Conservation (phyloP, 495 filamentous ascomycete genomes). For the Neurospora pannonica region DNA sequence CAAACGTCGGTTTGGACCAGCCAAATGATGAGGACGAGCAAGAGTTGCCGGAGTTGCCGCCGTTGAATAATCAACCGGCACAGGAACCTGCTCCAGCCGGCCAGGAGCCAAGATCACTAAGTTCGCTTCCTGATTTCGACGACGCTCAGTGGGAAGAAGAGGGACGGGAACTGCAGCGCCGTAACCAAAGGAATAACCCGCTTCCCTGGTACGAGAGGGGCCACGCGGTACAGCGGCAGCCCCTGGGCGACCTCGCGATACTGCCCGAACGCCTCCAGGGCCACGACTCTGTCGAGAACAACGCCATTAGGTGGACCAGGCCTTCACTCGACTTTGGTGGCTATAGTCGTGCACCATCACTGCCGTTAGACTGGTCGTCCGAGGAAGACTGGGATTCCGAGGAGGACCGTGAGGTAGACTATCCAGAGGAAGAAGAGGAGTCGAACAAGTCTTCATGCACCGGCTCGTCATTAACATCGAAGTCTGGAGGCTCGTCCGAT, state of each 20-base stretch:
- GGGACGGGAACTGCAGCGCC: background rate
- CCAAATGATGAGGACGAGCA: background rate
- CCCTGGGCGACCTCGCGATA: background rate
- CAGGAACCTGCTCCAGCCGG: background rate
- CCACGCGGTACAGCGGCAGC: background rate
- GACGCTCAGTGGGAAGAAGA: background rate
- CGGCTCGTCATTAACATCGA: background rate
- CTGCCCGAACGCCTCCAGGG: background rate
- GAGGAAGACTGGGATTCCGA: background rate
- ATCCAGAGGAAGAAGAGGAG: background rate
- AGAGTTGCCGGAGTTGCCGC: background rate
- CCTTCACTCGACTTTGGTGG: background rate
- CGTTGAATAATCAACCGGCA: background rate
- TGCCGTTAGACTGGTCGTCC: background rate
- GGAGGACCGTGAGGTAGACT: background rate
- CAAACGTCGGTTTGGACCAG: background rate
- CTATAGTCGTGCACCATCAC: background rate
- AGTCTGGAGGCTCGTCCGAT: background rate
- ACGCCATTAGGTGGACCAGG: background rate
- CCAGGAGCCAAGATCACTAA: background rate
- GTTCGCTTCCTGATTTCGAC: background rate
- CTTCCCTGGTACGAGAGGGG: background rate
- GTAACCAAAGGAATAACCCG: background rate
- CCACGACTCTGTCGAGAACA: background rate
- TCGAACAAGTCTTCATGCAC: background rate